Evolutionary conservation across 805 yeast genomes (phyloP), one percentile per base, ranked within the genome.

Genomic region (Metschnikowia henanensis): DNA sequence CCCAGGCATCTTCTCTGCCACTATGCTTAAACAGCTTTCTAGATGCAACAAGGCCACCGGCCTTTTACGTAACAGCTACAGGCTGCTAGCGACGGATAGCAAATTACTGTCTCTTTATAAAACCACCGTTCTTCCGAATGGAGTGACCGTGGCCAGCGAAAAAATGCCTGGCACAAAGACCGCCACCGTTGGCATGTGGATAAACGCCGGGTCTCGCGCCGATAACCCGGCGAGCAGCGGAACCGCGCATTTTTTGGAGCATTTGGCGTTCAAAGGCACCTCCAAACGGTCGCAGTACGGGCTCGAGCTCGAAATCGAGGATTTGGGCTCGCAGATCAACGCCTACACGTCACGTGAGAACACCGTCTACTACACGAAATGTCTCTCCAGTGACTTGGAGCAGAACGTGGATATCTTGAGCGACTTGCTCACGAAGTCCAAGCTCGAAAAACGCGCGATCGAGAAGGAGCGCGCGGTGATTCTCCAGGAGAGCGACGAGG

Each of bases 301-400:
- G 47, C 74, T 94, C 44, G 99, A 94, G 66, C 72, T 91, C 35
- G 98, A 94, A 67, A 88, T 94, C 46, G 99, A 94, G 66, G 86
- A 94, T 70, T 79, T 91, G 58, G 99, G 99, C 4, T 89, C 97
- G 20, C 99, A 94, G 68, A 79, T 94, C 59, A 94, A 95, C 63
- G 99, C 99, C n/a, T 94, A 94, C 72, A 94, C 99, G 2, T 89
- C 97, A 17, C 80, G 99, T 60, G 99, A 94, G 62, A 91, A 90
- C 67, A 94, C 99, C 1, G 99, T 92, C 7, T 94, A 91, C 66
- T 94, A 90, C 66, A 96, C 98, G 37, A 90, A 89, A 66, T 80
- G 97, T 23, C 72, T 91, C 45, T 77, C 81, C 54, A 75, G 75
- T 26, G 96, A 95, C 60, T 83, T 95, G 35, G 87, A 91, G 48